Conservation (phyloP, 345 rosid species). For the Trapa incisa region DNA sequence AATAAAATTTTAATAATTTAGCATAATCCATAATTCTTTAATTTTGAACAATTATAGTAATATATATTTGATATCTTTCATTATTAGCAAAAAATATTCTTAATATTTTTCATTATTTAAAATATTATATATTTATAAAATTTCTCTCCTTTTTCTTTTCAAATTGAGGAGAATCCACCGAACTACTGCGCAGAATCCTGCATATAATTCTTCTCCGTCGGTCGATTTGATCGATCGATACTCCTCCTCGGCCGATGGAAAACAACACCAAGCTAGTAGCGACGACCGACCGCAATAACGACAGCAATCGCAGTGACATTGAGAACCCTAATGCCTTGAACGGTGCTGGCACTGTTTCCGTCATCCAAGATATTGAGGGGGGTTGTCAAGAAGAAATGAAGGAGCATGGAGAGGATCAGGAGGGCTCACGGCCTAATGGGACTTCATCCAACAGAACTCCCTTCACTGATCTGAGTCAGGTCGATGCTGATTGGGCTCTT, state of each 20-base stretch:
- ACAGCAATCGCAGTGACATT: slow-evolving; percentile 10
- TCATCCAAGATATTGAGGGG: slow-evolving; percentile 1
- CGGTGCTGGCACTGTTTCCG: background rate
- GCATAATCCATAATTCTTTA: no score
- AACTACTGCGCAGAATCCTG: no score
- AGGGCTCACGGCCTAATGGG: slow-evolving; percentile 3
- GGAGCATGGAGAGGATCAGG: slow-evolving; percentile 17
- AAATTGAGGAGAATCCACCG: no score
- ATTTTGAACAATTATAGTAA: no score
- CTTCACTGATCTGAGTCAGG: slow-evolving; percentile 66
- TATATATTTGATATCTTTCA: no score
- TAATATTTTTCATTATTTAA: no score
- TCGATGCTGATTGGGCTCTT: slow-evolving; percentile 90
- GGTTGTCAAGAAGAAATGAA: slow-evolving; percentile 16
- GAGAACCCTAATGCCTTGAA: slow-evolving; percentile 23
- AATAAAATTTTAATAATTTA: no score
- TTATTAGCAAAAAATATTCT: no score
- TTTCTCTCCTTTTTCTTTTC: no score
- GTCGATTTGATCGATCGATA: no score
- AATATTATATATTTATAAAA: no score
- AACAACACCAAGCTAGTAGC: slow-evolving; percentile 16
- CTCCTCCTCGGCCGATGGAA: slow-evolving; percentile 17
- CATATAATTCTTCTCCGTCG: no score
- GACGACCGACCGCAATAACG: slow-evolving; percentile 7
- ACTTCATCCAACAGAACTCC: slow-evolving; percentile 53